Conservation (phyloP, 1,284 basidiomycete species). For the Fistulina hepatica region DNA sequence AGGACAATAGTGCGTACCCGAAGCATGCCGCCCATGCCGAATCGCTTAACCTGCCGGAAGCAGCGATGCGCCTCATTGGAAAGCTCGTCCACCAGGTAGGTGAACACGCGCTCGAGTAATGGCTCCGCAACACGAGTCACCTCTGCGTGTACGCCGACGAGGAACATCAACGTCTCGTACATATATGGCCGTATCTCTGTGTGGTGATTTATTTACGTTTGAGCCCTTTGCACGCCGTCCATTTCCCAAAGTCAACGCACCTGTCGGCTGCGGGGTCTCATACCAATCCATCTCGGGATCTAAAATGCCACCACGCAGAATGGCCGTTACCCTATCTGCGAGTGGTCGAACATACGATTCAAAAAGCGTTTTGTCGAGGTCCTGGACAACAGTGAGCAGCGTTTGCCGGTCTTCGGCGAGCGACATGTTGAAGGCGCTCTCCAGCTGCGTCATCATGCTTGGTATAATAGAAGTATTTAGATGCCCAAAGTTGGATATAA, state of each 20-base stretch:
- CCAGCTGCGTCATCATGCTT: slow-evolving; percentile 71
- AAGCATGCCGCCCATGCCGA: slow-evolving; percentile 98
- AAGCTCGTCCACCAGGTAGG: slow-evolving; percentile 73
- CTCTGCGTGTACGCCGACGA: slow-evolving; percentile 91
- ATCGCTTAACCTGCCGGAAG: slow-evolving; percentile 79
- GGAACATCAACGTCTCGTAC: slow-evolving; percentile 78
- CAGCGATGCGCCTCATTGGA: slow-evolving; percentile 73
- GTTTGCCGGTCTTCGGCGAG: slow-evolving; percentile 76
- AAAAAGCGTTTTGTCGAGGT: slow-evolving; percentile 83
- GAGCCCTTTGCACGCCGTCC: too few relatives aligned
- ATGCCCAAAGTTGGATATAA: slow-evolving; percentile 83
- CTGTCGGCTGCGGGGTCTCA: slow-evolving; percentile 78
- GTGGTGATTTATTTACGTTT: slow-evolving; percentile 2
- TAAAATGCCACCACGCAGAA: slow-evolving; percentile 74
- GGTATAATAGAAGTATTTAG: slow-evolving; percentile 67
- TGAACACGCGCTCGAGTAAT: slow-evolving; percentile 75
- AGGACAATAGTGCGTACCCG: slow-evolving; percentile 44
- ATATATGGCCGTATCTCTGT: slow-evolving; percentile 91
- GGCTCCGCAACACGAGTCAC: slow-evolving; percentile 71
- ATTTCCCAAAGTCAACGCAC: slow-evolving; percentile 42
- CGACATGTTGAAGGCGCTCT: slow-evolving; percentile 65
- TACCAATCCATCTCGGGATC: slow-evolving; percentile 83
- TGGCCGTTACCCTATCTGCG: slow-evolving; percentile 49
- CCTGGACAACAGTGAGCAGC: slow-evolving; percentile 66
- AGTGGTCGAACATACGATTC: slow-evolving; percentile 80